Base-by-base conservation (phyloP, 495 filamentous ascomycete genomes). In the Clohesyomyces aquaticus region DNA sequence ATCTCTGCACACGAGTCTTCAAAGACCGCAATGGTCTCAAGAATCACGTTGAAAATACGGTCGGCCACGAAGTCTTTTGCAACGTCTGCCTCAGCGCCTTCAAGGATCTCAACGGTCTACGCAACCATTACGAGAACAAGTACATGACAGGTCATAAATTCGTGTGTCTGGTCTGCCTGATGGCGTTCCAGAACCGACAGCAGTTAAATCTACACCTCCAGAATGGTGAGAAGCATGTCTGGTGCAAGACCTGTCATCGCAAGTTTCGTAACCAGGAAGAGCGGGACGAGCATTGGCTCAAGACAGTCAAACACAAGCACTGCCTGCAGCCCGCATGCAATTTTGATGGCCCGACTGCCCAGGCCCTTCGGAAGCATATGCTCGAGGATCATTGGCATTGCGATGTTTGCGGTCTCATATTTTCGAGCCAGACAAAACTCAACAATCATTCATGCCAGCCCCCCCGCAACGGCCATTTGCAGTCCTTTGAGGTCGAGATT, bases 21-120 rank as follows among this genome's bases (percentile, higher is more conserved):
- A 58, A 57, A 16, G 58, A 67, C 52, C 26, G 64, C 2, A 67
- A 67, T 21, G 64, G 64, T 12, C 32, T 67, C 11, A 29, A 53
- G 45, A 67, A 67, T 32, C 64, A 67, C 35, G 43, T 67, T 12
- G 58, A 67, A 2, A 42, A 62, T 53, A 16, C 64, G 16, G 21
- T 38, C 1, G 58, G 49, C 27, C 64, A 67, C 41, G 46, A 51
- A 3, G n/a, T 52, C 22, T 32, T 46, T 29, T 67, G 64, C 64
- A 67, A 67, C 38, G 22, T 58, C n/a, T 67, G 64, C 27, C 43
- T 67, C n/a, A 61, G 50, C 32, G 45, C 57, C 2, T 67, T 67
- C 47, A 43, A 46, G 4, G 51, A 61, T 43, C 27, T 25, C 26
- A 45, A 29, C 16, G 57, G 51, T 27, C 58, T 67, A 19, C 48